These are phyloP conservation scores for Neurospora sp. DNA, from an alignment of 495 filamentous ascomycete genomes.

Conservation along the genomic window DNA sequence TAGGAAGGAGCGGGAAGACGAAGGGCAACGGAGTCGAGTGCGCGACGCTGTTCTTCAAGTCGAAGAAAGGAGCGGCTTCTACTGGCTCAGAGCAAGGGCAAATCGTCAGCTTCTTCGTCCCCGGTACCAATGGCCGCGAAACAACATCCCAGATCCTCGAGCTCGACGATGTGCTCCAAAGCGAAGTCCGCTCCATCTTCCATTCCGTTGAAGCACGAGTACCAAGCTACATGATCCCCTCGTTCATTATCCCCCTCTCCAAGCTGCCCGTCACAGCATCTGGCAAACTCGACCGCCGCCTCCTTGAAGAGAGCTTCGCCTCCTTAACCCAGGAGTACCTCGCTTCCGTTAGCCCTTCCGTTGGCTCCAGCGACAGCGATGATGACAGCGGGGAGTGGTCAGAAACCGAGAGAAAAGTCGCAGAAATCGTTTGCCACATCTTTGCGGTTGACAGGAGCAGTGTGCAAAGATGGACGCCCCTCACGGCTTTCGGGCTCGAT, in stretches of 20 bases:
- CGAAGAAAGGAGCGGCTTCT: slow-evolving; percentile 2
- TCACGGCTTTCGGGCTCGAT: slow-evolving; percentile 55
- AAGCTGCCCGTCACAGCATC: slow-evolving; percentile 51
- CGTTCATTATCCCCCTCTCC: slow-evolving; percentile 54
- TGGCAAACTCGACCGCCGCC: slow-evolving; percentile 47
- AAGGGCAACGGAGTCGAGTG: slow-evolving; percentile 18
- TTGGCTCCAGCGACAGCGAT: slow-evolving; percentile 16
- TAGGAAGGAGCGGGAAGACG: not conserved
- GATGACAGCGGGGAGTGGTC: slow-evolving; percentile 39
- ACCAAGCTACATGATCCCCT: slow-evolving; percentile 60
- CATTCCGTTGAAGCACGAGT: slow-evolving; percentile 32
- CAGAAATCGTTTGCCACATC: slow-evolving; percentile 29
- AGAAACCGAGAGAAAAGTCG: slow-evolving; percentile 37
- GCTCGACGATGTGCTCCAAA: slow-evolving; percentile 8
- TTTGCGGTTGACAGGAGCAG: slow-evolving; percentile 44
- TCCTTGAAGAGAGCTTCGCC: slow-evolving; percentile 11
- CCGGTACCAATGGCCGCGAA: slow-evolving; percentile 9
- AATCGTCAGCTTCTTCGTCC: slow-evolving; percentile 51
- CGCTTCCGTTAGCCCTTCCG: slow-evolving; percentile 12
- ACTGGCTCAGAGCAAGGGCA: slow-evolving; percentile 21
- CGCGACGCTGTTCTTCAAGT: slow-evolving; percentile 38
- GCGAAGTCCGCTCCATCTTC: slow-evolving; percentile 29
- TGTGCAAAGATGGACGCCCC: slow-evolving; percentile 40
- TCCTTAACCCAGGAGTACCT: slow-evolving; percentile 10
- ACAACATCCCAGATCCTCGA: slow-evolving; percentile 16